Base-by-base conservation (phyloP, 108 stramenopile species). In the Mayamaea pseudoterrestris region DNA sequence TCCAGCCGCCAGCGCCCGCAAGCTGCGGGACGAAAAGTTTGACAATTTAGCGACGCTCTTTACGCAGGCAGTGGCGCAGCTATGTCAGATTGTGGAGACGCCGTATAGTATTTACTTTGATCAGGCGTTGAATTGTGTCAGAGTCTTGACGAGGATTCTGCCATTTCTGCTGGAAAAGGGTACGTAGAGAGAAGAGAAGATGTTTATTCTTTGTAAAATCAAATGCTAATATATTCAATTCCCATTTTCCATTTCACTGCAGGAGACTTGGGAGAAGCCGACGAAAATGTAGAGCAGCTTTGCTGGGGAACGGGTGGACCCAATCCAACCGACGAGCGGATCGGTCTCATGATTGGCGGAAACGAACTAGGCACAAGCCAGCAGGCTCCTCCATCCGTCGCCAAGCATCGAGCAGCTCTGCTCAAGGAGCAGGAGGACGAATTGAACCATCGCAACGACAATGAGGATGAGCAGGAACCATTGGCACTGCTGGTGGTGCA, bases 1-100 rank as follows among this genome's bases (percentile, higher is more conserved):
- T 21, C 83, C 83, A n/a, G 80, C 89, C 14, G 31, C 47, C 32
- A 68, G 71, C 1, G 82, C 81, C 2, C 59, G 85, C 12, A 48
- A 41, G 30, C 53, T 90, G 24, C 52, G 85, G 14, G 76, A 83
- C 42, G 76, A 83, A 45, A 73, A 78, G 18, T 90, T 87, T 54
- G 79, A 75, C 0, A 94, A 94, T 48, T 46, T 88, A 18, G 78
- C 78, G 3, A 86, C 83, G 25, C 43, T 94, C 27, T 89, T 94
- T 51, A 94, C 89, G 2, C 93, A 94, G 61, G 93, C 93, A 1
- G 81, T 85, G 6, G 93, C 93, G 18, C 93, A 94, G 65, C 52
- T 94, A 9, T 94, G 86, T 73, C 93, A 94, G 66, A 83, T 94
- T 53, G 93, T 94, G 9, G 90, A 94, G 55, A 94, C 93, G 36